Evolutionary conservation across 164 flowering plant genomes (phyloP).

Genomic region (Vitis riparia): DNA sequence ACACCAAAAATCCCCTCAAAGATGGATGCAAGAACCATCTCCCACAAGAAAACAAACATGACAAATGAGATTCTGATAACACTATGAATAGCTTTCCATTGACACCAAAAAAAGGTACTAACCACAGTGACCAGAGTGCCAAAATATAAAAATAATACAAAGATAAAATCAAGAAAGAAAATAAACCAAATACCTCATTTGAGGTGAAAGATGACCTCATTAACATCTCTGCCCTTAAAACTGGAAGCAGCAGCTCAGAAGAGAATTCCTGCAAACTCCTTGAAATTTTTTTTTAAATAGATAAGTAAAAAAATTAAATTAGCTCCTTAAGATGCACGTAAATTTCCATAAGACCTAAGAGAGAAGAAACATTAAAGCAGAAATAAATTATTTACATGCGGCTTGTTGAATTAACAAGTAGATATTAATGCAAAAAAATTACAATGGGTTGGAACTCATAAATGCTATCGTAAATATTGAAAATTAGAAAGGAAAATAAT

Average conservation of each 20-base stretch:
- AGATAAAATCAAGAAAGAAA: background rate
- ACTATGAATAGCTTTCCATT: too few relatives aligned
- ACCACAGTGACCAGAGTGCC: background rate
- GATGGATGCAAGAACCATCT: too few relatives aligned
- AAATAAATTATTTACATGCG: too few relatives aligned
- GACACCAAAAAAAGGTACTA: too few relatives aligned
- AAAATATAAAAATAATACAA: background rate
- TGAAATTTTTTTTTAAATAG: background rate
- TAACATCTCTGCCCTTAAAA: constrained; percentile 17
- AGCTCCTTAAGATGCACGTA: constrained; percentile 5
- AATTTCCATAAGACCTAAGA: constrained; percentile 8
- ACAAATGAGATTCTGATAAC: too few relatives aligned
- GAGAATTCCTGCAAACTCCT: constrained; percentile 86
- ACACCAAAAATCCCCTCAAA: too few relatives aligned
- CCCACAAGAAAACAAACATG: too few relatives aligned
- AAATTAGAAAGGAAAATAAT: too few relatives aligned
- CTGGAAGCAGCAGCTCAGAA: constrained; percentile 27
- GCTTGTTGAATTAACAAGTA: too few relatives aligned
- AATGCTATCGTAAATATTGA: background rate
- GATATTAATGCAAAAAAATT: background rate
- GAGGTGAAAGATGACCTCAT: constrained; percentile 25
- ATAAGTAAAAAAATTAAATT: background rate
- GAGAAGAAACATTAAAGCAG: background rate
- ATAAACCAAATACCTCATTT: constrained; percentile 42
- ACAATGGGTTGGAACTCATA: background rate